These are phyloP conservation scores for Eutrema yunnanense DNA, from an alignment of 345 rosid species.

Conservation along the genomic window DNA sequence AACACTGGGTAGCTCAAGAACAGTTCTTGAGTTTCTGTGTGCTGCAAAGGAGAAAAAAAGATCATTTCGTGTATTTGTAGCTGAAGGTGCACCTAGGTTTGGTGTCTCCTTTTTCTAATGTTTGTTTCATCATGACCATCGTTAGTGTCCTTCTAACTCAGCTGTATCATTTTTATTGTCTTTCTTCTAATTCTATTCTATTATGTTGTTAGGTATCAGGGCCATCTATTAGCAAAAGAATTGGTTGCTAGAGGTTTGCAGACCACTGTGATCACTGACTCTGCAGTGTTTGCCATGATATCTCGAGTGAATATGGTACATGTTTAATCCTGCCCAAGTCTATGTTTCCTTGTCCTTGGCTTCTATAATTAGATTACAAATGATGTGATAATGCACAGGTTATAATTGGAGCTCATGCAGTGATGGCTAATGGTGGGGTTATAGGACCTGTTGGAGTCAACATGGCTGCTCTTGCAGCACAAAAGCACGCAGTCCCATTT, in stretches of 20 bases:
- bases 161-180: not conserved
- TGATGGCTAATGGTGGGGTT: conserved; percentile 97
- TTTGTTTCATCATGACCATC: not conserved
- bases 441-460: conserved; percentile 97
- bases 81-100: conserved; percentile 99
- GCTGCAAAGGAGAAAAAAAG: conserved; percentile 97
- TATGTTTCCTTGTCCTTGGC: not conserved
- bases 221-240: conserved; percentile 88
- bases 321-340: not conserved
- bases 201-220: conserved; percentile 64
- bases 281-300: conserved; percentile 98
- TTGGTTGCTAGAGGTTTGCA: conserved; percentile 89
- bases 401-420: conserved; percentile 97
- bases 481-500: conserved; percentile 97
- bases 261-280: conserved; percentile 89
- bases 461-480: conserved; percentile 96
- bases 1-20: conserved; percentile 94
- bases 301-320: conserved; percentile 93
- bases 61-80: conserved; percentile 91
- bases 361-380: conserved; percentile 5
- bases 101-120: conserved; percentile 11
- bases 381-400: conserved; percentile 46
- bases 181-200: not conserved
- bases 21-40: conserved; percentile 89
- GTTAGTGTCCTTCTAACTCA: not conserved